Conservation (phyloP, 805 yeast species). For the Hanseniaspora taiwanica region DNA sequence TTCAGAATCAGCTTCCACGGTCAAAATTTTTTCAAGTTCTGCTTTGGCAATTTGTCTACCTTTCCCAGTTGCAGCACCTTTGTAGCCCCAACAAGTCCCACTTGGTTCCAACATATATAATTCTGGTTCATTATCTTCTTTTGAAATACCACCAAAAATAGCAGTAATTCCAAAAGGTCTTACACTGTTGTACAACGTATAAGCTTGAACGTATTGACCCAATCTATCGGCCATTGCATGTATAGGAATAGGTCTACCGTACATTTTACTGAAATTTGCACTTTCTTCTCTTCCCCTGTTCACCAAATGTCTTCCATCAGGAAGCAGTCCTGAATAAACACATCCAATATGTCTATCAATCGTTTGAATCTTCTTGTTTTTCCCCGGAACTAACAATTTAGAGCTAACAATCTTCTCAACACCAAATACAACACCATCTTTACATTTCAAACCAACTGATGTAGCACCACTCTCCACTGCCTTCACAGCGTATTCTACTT, state of each 20-base stretch:
- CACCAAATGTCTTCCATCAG: slow-evolving; percentile 93
- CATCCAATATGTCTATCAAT: slow-evolving; percentile 91
- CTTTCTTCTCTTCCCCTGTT: slow-evolving; percentile 89
- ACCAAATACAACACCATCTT: slow-evolving; percentile 92
- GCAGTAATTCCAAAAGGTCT: slow-evolving; percentile 95
- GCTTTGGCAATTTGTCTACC: slow-evolving; percentile 98
- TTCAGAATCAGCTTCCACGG: slow-evolving; percentile 32
- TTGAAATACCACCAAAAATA: slow-evolving; percentile 85
- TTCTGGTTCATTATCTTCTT: slow-evolving; percentile 63
- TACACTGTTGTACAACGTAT: slow-evolving; percentile 90
- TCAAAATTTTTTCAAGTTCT: slow-evolving; percentile 73
- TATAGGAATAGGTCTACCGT: slow-evolving; percentile 64
- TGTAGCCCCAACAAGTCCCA: slow-evolving; percentile 95
- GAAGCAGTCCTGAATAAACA: slow-evolving; percentile 86
- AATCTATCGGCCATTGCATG: slow-evolving; percentile 76
- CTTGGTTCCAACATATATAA: slow-evolving; percentile 95
- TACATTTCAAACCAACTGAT: slow-evolving; percentile 80
- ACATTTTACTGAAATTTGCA: slow-evolving; percentile 57
- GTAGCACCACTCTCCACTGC: slow-evolving; percentile 98
- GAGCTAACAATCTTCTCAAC: slow-evolving; percentile 88
- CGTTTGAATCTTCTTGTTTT: slow-evolving; percentile 82
- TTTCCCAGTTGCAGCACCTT: slow-evolving; percentile 95
- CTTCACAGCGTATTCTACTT: slow-evolving; percentile 93
- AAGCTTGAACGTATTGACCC: slow-evolving; percentile 87
- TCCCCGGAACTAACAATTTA: slow-evolving; percentile 76